phyloP scores from a whole-genome alignment of 176 grass and related monocot species.

The Oryza rufipogon region DNA sequence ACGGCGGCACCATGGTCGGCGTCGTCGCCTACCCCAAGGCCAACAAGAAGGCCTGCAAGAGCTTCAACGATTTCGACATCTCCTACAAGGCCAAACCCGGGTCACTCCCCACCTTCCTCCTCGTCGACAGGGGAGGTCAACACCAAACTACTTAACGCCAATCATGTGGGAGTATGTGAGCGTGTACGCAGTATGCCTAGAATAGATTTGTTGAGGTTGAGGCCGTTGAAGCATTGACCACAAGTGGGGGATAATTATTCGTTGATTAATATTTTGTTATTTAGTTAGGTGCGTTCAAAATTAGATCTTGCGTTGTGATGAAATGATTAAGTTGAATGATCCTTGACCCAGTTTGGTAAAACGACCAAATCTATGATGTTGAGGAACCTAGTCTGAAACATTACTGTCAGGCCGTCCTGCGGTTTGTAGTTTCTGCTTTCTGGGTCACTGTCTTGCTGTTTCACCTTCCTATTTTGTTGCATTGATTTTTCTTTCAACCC shows the following conservation, averaged over 20 bases:
- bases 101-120: slow-evolving; percentile 63
- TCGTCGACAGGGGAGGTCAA: slow-evolving; percentile 79
- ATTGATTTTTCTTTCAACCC: slow-evolving; percentile 3
- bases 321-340: slow-evolving; percentile 10
- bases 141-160: slow-evolving; percentile 9
- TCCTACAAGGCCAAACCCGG: slow-evolving; percentile 69
- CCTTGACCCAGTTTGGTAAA: slow-evolving; percentile 22
- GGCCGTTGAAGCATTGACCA: background rate
- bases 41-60: slow-evolving; percentile 69
- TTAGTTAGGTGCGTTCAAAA: background rate
- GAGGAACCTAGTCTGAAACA: slow-evolving; percentile 1
- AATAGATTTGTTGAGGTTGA: background rate
- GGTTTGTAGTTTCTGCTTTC: background rate
- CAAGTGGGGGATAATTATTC: background rate
- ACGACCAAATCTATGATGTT: slow-evolving; percentile 5
- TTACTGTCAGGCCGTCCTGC: background rate
- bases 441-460: background rate
- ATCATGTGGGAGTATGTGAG: background rate
- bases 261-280: background rate
- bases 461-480: background rate
- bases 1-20: slow-evolving; percentile 79
- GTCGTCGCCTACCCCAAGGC: slow-evolving; percentile 71
- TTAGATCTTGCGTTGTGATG: background rate
- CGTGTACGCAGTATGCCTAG: background rate
- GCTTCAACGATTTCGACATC: slow-evolving; percentile 64